Evolutionary conservation across 495 filamentous ascomycete species (phyloP).

Genomic region (Tuber umbilicatum): DNA sequence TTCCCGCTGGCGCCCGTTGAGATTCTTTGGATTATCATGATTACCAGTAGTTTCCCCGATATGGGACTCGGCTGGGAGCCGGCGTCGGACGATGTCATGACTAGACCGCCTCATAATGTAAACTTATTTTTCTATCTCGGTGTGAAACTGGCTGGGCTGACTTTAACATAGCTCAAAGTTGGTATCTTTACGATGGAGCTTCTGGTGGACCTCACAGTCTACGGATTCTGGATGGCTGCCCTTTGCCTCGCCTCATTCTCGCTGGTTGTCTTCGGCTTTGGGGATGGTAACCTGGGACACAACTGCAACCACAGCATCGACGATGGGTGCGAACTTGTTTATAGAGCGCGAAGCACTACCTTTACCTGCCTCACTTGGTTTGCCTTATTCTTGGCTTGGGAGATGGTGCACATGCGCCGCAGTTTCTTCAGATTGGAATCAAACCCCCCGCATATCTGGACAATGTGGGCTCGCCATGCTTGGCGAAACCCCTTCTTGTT

Average conservation of each 20-base stretch:
- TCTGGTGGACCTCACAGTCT: conserved; percentile 61
- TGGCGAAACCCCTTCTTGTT: conserved; percentile 70
- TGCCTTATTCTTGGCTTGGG: conserved; percentile 66
- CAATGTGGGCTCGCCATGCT: conserved; percentile 54
- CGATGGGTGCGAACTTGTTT: conserved; percentile 57
- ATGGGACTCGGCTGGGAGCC: conserved; percentile 69
- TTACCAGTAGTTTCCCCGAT: conserved; percentile 65
- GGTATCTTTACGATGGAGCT: conserved; percentile 67
- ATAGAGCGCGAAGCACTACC: conserved; percentile 67
- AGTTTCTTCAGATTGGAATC: conserved; percentile 64
- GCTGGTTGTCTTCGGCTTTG: conserved; percentile 61
- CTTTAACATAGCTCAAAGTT: conserved; percentile 48
- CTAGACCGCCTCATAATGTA: conserved; percentile 58
- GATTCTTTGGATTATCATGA: conserved; percentile 73
- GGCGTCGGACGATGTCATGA: conserved; percentile 61
- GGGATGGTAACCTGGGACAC: conserved; percentile 56
- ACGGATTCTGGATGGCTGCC: conserved; percentile 63
- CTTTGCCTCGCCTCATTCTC: conserved; percentile 61
- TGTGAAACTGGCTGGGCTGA: background rate
- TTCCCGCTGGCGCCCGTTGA: conserved; percentile 68
- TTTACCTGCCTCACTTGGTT: conserved; percentile 75
- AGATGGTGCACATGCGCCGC: conserved; percentile 62
- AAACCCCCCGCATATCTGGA: conserved; percentile 49
- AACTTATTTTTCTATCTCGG: conserved; percentile 13
- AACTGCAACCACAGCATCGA: conserved; percentile 58